Evolutionary conservation across 176 grass and related monocot genomes (phyloP).

Genomic region (Pontederia paniculata): DNA sequence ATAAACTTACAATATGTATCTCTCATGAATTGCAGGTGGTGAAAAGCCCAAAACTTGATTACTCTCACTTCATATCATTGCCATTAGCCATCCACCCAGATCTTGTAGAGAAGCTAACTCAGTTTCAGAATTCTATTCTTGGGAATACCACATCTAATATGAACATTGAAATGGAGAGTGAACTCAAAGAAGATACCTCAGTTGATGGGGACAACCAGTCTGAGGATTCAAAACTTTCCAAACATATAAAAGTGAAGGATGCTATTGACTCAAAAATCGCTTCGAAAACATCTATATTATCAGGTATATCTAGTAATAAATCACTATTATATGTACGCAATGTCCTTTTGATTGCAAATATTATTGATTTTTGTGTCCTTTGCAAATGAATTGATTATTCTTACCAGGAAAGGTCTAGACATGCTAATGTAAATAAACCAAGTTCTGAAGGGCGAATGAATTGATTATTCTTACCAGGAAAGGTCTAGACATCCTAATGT

Average conservation of each 20-base stretch:
- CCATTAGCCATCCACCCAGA: conserved; percentile 67
- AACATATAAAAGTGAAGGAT: conserved; percentile 27
- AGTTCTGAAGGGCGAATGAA: neutral
- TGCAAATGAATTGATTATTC: neutral
- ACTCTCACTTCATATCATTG: conserved; percentile 88
- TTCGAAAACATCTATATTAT: conserved; percentile 26
- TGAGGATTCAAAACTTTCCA: conserved; percentile 23
- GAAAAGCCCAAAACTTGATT: conserved; percentile 63
- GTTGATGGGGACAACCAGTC: conserved; percentile 30
- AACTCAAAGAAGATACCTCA: conserved; percentile 30
- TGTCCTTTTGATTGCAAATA: neutral
- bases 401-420: no score
- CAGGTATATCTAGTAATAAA: conserved; percentile 15
- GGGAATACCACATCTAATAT: conserved; percentile 23
- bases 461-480: no score
- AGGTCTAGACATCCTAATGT: no score
- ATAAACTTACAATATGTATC: no score
- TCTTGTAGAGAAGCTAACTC: conserved; percentile 55
- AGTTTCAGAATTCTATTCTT: conserved; percentile 68
- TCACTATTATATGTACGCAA: no score
- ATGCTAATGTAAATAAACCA: no score
- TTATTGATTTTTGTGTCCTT: neutral
- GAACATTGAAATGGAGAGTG: conserved; percentile 32
- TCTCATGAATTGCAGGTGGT: conserved; percentile 35
- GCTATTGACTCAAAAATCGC: conserved; percentile 8